Evolutionary conservation across 2,329 filamentous ascomycete genomes (phyloP), one percentile per base, ranked within the genome.

Genomic region (Colletotrichum viniferum): DNA sequence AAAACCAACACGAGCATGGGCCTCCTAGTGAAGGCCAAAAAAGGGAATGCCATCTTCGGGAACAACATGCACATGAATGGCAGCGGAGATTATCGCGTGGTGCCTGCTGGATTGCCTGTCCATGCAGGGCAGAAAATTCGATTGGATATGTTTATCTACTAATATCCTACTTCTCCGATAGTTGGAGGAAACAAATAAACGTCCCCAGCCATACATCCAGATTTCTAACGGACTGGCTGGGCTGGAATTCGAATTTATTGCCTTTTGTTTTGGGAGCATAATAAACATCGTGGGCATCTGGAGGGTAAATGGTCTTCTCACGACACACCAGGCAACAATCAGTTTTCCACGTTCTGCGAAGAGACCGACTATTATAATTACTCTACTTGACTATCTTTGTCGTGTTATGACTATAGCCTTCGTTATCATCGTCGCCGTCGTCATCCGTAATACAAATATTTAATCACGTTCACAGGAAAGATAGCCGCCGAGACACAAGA

Each of bases 211-310:
- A 4, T 5, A 10, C 12, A 48, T n/a, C 18, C 3, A 10, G 3
- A 18, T 9, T 43, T 2, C 1, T 12, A 6, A n/a, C 2, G 38
- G 9, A 48, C 9, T n/a, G 18, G 38, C 5, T 12, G 38, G 5
- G 12, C 38, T 48, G 9, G 5, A n/a, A 12, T 2, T 4, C 3
- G 18, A 48, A 48, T 48, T 12, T 5, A 12, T n/a, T 48, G 38
- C 18, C 38, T n/a, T 48, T n/a, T n/a, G n/a, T n/a, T 48, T 5
- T 3, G 38, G 38, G 0, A 5, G 10, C 5, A n/a, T 43, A 8
- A n/a, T 10, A 10, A 43, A 3, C 38, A n/a, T n/a, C 9, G 18
- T n/a, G 5, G 8, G 38, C 7, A 3, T 12, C 18, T 2, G 0
- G 18, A 4, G 7, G 18, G 18, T 16, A 36, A 1, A 18, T n/a